Conservation (phyloP, 306 rosid species). For the Prinsepia uniflora region DNA sequence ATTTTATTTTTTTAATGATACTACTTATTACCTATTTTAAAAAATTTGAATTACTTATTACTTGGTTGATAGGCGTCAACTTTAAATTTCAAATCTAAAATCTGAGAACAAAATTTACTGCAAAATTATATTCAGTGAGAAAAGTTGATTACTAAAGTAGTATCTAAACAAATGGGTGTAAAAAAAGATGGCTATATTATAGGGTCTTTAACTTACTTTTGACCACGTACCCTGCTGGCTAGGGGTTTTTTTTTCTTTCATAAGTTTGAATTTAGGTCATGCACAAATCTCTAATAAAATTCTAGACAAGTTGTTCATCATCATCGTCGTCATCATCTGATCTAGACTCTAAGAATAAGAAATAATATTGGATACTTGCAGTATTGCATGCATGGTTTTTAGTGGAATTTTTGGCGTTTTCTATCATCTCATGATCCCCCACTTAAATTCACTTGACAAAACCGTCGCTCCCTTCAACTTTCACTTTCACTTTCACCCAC, state of each 20-base stretch:
- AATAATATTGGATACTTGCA: constrained; percentile 26
- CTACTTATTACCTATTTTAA: too few species aligned
- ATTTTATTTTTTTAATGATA: too few species aligned
- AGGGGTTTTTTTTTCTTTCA: too few species aligned
- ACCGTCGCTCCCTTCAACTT: constrained; percentile 16
- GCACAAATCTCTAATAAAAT: constrained; percentile 31
- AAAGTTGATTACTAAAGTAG: too few species aligned
- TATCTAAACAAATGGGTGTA: too few species aligned
- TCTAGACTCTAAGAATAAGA: neutral
- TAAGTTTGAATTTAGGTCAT: neutral
- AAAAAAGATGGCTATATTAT: neutral
- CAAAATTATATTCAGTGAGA: too few species aligned
- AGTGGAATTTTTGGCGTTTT: constrained; percentile 70
- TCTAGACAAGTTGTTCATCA: constrained; percentile 38
- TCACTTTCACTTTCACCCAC: constrained; percentile 44
- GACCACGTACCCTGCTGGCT: neutral
- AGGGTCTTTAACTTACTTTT: constrained; percentile 29
- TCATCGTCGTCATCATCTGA: too few species aligned
- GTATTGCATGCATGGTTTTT: constrained; percentile 53
- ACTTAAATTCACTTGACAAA: neutral
- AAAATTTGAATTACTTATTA: too few species aligned
- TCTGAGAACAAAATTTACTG: too few species aligned
- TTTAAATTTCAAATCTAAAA: too few species aligned
- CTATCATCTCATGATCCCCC: constrained; percentile 17
- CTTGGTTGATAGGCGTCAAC: too few species aligned